Conservation (phyloP, 140 eudicot genomes). For the Bidens hawaiensis region DNA sequence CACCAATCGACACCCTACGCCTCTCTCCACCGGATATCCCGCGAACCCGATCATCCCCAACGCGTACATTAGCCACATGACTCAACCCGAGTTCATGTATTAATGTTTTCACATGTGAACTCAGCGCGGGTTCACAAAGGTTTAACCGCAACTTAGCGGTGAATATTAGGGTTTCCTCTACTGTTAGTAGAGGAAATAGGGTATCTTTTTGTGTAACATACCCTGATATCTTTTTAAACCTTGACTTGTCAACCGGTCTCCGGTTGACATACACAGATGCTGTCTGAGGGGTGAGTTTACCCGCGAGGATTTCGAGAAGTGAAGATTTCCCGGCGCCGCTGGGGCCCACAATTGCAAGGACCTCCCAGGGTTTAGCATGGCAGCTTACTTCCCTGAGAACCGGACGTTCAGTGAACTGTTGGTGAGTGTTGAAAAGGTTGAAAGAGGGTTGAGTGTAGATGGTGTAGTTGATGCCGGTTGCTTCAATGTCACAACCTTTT, state of each 20-base stretch:
- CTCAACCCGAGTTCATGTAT: slow-evolving; percentile 70
- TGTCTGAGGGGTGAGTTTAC: slow-evolving; percentile 58
- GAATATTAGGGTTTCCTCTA: slow-evolving; percentile 74
- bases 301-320: slow-evolving; percentile 85
- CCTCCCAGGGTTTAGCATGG: slow-evolving; percentile 86
- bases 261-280: slow-evolving; percentile 52
- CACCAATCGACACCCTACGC: slow-evolving; percentile 92
- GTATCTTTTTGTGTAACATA: slow-evolving; percentile 87
- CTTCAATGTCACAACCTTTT: slow-evolving; percentile 94
- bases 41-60: slow-evolving; percentile 69
- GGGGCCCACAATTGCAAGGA: slow-evolving; percentile 95
- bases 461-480: slow-evolving; percentile 80
- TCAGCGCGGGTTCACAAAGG: slow-evolving; percentile 36
- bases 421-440: slow-evolving; percentile 16
- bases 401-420: slow-evolving; percentile 22
- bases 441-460: slow-evolving; percentile 40
- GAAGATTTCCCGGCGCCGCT: slow-evolving; percentile 98
- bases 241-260: slow-evolving; percentile 49
- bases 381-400: slow-evolving; percentile 65
- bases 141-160: slow-evolving; percentile 65
- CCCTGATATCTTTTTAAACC: slow-evolving; percentile 71
- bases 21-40: slow-evolving; percentile 98
- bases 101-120: slow-evolving; percentile 49
- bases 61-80: slow-evolving; percentile 65
- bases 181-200: slow-evolving; percentile 86